Percentiles rank a stretch among this genome's conserved stretches.
Evolutionary conservation across 2,329 filamentous ascomycete species (phyloP).

Genomic region (Lecanicillium sp.): DNA sequence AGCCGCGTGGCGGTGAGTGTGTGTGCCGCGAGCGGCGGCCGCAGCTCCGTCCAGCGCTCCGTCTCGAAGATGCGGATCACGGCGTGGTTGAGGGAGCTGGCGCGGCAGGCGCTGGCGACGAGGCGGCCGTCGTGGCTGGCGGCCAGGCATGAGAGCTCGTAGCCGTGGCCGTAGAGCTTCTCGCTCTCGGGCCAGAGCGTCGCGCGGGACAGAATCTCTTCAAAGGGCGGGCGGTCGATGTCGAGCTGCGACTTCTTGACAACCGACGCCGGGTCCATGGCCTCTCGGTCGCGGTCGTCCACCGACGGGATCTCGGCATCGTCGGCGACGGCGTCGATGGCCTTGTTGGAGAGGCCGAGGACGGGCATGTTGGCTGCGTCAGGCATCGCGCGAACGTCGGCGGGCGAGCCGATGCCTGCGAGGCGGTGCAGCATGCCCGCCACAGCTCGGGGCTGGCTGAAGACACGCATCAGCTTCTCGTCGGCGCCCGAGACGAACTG

Average conservation of each 20-base stretch:
- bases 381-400: conserved; percentile 49
- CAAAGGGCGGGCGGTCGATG: conserved; percentile 69
- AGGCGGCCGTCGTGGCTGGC: conserved; percentile 67
- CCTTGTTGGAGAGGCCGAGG: conserved; percentile 92
- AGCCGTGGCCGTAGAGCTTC: conserved; percentile 96
- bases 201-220: conserved; percentile 82
- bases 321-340: conserved; percentile 56
- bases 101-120: conserved; percentile 87
- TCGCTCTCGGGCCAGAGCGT: conserved; percentile 95
- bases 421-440: conserved; percentile 66
- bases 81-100: conserved; percentile 87
- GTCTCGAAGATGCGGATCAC: conserved; percentile 91
- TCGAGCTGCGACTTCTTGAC: conserved; percentile 57
- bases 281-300: conserved; percentile 45
- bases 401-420: conserved; percentile 48
- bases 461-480: conserved; percentile 95
- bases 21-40: conserved; percentile 77
- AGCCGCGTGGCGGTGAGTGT: conserved; percentile 79
- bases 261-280: conserved; percentile 48
- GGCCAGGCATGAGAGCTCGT: conserved; percentile 87
- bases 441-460: conserved; percentile 80
- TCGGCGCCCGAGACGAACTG: conserved; percentile 93
- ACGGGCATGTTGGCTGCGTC: conserved; percentile 94
- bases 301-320: conserved; percentile 39
- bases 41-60: conserved; percentile 77